Percentiles rank a stretch among this genome's conserved stretches.
Evolutionary conservation across 2,329 filamentous ascomycete species (phyloP).

Genomic region (Waltergamsia citrina): DNA sequence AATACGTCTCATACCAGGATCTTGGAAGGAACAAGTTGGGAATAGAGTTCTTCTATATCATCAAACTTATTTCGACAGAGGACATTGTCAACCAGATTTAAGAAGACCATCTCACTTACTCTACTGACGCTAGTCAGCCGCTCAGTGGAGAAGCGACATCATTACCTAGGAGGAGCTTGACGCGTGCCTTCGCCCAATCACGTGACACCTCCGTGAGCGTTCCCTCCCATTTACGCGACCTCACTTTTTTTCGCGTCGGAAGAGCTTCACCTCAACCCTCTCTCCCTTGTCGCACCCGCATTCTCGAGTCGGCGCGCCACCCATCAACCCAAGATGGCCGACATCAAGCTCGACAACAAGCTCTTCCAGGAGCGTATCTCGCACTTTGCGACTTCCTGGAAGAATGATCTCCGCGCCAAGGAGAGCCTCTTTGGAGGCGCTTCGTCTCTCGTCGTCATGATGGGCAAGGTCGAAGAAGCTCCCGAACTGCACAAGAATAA

Average conservation of each 20-base stretch:
- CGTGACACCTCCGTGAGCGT: conserved; percentile 18
- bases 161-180: no score
- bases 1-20: no score
- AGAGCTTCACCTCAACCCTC: conserved; percentile 12
- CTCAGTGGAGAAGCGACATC: no score
- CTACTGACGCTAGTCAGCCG: no score
- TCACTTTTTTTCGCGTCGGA: conserved; percentile 29
- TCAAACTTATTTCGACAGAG: no score
- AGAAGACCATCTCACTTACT: no score
- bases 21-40: no score
- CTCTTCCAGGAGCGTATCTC: conserved; percentile 89
- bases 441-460: conserved; percentile 77
- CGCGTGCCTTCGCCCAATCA: conserved; percentile 17
- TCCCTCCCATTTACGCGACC: conserved; percentile 29
- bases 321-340: conserved; percentile 47
- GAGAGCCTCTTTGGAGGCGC: conserved; percentile 80
- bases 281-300: conserved; percentile 9
- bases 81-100: no score
- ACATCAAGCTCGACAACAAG: conserved; percentile 92
- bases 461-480: conserved; percentile 89
- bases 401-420: conserved; percentile 83
- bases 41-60: no score
- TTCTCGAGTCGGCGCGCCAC: conserved; percentile 12
- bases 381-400: conserved; percentile 85
- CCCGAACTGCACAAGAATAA: conserved; percentile 92